A percentile compares a stretch with the other conserved stretches of the same genome.
These are phyloP conservation scores for Cladosporium austrohemisphaericum DNA, from an alignment of 2,329 filamentous ascomycete species.

Conservation along the genomic window DNA sequence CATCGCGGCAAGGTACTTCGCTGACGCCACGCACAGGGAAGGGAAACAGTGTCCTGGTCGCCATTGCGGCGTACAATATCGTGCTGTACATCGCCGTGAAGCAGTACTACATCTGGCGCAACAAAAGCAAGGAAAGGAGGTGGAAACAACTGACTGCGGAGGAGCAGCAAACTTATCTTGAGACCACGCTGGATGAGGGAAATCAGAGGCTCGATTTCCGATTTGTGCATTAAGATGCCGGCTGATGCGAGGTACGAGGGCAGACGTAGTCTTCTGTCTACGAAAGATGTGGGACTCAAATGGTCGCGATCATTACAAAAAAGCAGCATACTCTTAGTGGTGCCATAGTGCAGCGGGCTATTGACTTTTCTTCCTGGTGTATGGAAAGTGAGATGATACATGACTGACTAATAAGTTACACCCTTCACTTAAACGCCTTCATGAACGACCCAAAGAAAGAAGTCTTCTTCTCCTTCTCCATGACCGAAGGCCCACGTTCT, in stretches of 20 bases:
- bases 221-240: constrained; percentile 31
- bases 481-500: neutral
- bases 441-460: constrained; percentile 10
- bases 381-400: no score
- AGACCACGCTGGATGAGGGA: constrained; percentile 34
- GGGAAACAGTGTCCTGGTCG: constrained; percentile 48
- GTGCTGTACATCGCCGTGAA: constrained; percentile 50
- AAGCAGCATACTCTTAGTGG: no score
- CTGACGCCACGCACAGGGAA: constrained; percentile 41
- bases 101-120: constrained; percentile 51
- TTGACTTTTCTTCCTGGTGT: no score
- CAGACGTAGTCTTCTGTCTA: no score
- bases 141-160: constrained; percentile 49
- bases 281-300: no score
- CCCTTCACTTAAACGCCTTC: constrained; percentile 12
- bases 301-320: no score
- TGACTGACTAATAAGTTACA: no score
- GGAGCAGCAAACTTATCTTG: constrained; percentile 48
- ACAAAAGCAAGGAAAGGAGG: constrained; percentile 29
- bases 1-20: no score
- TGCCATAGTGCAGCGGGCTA: no score
- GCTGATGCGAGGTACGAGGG: no score
- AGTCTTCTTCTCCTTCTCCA: constrained; percentile 12
- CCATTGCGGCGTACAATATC: constrained; percentile 49
- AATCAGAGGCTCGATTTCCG: constrained; percentile 40